Base-by-base conservation (phyloP, 495 filamentous ascomycete species). In the Aspergillus biplanus region DNA sequence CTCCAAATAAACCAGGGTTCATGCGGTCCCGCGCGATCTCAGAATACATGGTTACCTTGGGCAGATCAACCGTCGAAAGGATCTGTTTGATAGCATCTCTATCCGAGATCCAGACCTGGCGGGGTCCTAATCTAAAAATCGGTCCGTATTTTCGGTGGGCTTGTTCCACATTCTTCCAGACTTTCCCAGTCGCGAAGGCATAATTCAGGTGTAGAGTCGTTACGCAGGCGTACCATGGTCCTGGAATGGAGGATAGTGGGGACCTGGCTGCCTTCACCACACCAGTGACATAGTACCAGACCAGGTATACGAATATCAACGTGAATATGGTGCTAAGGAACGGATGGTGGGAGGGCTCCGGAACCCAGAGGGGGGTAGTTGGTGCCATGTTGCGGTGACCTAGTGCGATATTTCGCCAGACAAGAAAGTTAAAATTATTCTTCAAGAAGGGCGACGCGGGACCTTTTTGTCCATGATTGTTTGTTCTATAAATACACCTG, bases 31-130 rank as follows among this genome's bases (percentile, higher is more conserved):
- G 8, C 1, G 39, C 8, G 1, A 44, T 44, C 3, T 44, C 39
- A 1, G 39, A 9, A 15, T 44, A 44, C 39, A 44, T 44, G 39
- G 39, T 15, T 15, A 44, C 39, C 39, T 44, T 44, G 15, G 39
- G 39, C 9, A 44, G 39, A 15, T 44, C 39, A 9, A 15, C 21
- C 6, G 56, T 58, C 1, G 15, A 8, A 7, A 58, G 56, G 31
- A 58, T 58, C 9, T 8, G 4, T 13, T 21, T 9, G 33, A 58
- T 58, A 8, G 56, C 56, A n/a, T 46, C 56, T 35, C 39, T 42
- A 21, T 58, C 56, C 7, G 56, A 42, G n/a, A 58, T 27, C 56
- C 56, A 58, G 6, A 58, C 31, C n/a, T 58, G 56, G 37, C 56
- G 56, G 5, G 56, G 56, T 3, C 56, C 33, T 4, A 58, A 27